Conservation (phyloP, 345 rosid species). For the Ceriops decandra region DNA sequence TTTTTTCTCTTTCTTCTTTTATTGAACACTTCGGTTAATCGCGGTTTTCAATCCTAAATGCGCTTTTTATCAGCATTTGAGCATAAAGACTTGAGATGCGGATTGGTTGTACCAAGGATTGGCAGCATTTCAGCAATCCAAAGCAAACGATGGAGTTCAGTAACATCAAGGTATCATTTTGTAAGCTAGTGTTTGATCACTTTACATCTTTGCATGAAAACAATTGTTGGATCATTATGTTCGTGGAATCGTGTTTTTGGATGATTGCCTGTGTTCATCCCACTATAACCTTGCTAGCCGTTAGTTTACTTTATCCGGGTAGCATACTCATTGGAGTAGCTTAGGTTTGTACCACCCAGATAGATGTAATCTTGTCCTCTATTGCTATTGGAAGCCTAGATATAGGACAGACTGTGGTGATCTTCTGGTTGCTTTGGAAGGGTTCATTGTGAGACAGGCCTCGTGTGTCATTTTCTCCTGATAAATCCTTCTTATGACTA, state of each 20-base stretch:
- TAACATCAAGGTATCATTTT: constrained; percentile 48
- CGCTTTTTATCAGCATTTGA: constrained; percentile 11
- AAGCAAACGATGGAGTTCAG: constrained; percentile 26
- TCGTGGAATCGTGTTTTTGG: neutral
- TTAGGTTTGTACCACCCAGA: too few species aligned
- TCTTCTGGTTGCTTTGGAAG: too few species aligned
- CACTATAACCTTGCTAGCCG: neutral
- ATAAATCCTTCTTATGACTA: too few species aligned
- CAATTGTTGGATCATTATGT: neutral
- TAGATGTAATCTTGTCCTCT: too few species aligned
- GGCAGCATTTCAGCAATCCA: constrained; percentile 37
- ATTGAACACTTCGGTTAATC: neutral
- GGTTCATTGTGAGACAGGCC: too few species aligned
- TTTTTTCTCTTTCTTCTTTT: neutral
- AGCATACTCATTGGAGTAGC: too few species aligned
- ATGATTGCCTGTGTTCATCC: neutral
- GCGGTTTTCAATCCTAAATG: constrained; percentile 4
- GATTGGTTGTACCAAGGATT: constrained; percentile 25
- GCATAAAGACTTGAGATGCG: constrained; percentile 41
- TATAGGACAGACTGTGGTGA: too few species aligned
- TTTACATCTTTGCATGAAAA: neutral
- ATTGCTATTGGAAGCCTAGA: too few species aligned
- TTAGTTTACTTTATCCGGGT: too few species aligned
- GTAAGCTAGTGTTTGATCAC: constrained; percentile 14
- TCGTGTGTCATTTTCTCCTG: too few species aligned